Percentiles rank a stretch among this genome's conserved stretches.
Conservation (phyloP, 805 yeast species). For the Wickerhamiella spandovensis region DNA sequence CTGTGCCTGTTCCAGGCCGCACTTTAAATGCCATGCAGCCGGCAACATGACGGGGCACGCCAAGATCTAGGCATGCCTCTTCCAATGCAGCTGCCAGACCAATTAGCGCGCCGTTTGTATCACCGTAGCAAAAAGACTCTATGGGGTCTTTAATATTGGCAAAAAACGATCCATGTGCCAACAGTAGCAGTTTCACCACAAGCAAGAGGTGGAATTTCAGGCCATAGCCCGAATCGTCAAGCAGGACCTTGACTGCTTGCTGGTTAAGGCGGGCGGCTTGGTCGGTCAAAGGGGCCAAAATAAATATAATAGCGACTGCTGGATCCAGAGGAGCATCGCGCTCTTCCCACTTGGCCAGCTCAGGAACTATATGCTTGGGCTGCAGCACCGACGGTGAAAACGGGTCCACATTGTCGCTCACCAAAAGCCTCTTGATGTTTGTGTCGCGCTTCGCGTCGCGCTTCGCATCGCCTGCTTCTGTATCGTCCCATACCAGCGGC, state of each 20-base stretch:
- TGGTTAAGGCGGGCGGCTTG: not conserved
- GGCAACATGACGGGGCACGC: not conserved
- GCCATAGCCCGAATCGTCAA: not conserved
- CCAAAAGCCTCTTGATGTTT: not conserved
- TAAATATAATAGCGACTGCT: not conserved
- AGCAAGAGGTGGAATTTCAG: not conserved
- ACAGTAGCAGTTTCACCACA: not conserved
- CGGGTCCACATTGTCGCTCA: not conserved
- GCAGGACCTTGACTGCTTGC: not conserved
- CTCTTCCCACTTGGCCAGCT: not conserved
- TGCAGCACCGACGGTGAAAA: not conserved
- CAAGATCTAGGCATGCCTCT: not conserved
- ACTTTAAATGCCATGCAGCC: not conserved
- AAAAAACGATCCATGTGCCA: not conserved
- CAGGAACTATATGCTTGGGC: not conserved
- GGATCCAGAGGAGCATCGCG: not conserved
- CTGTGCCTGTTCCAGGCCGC: not conserved
- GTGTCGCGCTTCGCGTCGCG: no score
- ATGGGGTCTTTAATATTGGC: not conserved
- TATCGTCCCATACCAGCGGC: not conserved
- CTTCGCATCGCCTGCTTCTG: not conserved
- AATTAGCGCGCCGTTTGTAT: not conserved
- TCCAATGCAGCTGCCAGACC: not conserved
- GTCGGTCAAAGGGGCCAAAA: not conserved
- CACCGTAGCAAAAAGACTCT: not conserved